Evolutionary conservation across 2,329 filamentous ascomycete genomes (phyloP).

Genomic region (Apiospora koreana): DNA sequence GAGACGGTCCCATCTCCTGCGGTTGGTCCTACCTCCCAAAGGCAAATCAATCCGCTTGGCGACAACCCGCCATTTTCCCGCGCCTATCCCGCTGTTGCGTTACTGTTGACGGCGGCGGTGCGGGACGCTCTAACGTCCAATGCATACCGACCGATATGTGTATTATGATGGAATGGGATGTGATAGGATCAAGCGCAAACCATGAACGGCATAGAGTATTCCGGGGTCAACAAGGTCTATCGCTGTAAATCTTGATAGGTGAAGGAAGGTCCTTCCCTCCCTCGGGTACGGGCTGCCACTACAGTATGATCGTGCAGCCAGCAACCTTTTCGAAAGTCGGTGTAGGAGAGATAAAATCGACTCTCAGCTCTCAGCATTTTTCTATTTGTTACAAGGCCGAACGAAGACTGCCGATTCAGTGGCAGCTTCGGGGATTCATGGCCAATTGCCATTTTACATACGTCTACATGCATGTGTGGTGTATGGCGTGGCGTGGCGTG

Average conservation of each 20-base stretch:
- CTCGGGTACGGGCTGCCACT: not conserved
- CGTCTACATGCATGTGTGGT: not conserved
- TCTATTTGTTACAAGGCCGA: not conserved
- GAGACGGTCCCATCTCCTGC: not conserved
- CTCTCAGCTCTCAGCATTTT: not conserved
- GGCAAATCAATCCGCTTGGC: not conserved
- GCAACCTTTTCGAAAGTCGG: not conserved
- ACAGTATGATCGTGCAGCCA: not conserved
- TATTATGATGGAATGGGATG: not conserved
- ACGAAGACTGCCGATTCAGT: not conserved
- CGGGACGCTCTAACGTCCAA: not conserved
- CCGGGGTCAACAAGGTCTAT: not conserved
- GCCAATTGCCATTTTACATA: not conserved
- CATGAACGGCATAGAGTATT: not conserved
- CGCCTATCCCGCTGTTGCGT: conserved; percentile 1
- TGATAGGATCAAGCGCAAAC: not conserved
- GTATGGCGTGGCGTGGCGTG: not conserved
- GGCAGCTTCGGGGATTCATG: not conserved
- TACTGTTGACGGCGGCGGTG: not conserved
- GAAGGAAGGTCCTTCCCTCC: not conserved
- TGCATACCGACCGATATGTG: not conserved
- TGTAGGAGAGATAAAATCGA: not conserved
- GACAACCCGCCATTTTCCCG: not conserved
- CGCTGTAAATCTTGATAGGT: not conserved
- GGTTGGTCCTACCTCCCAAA: not conserved